Base-by-base conservation (phyloP, 495 filamentous ascomycete genomes). In the Xylaria cubensis region DNA sequence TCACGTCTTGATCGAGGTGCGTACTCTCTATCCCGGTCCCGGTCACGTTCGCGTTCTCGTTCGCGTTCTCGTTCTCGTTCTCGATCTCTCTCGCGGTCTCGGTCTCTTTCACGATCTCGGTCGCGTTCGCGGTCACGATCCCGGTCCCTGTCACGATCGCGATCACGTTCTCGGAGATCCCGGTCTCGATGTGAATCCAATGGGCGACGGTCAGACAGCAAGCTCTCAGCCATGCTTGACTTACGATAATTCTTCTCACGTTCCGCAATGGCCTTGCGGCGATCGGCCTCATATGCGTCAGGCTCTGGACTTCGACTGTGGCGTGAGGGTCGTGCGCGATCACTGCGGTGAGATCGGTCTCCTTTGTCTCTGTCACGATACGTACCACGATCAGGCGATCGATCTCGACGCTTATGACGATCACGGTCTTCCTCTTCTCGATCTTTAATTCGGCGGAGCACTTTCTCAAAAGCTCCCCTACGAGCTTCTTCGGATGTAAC, bases 401-500 rank as follows among this genome's bases (percentile, higher is more conserved):
- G 88, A 26, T 94, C 90, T 50, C 87, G 86, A 29, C 87, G 86
- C 50, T 89, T 87, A 51, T 86, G 86, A 65, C 92, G 91, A 26
- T 95, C 93, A 65, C 87, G 90, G 65, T 97, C 95, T 70, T 97
- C 94, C 64, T 97, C 95, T 63, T 97, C 93, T 79, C 95, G 94
- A 77, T 98, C 96, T 75, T 91, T 92, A 6, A 97, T 82, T 65
- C 96, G 94, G 50, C 94, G 92, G 70, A 98, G 90, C 75, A 94
- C 87, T 82, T 98, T 99, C 39, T 98, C 97, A 78, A 97, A 98
- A 13, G 94, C 97, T 68, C 88, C 85, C 36, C 90, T 89, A 61
- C 95, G 92, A 46, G 92, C 84, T 39, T 97, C 93, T 29, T 98
- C 96, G 12, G 91, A 88, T 64, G 92, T 87, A 34, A 98, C 85